Percentiles rank a stretch among this genome's conserved stretches.
Evolutionary conservation across 2,329 filamentous ascomycete species (phyloP).

Genomic region (Pestalotiopsis sp.): DNA sequence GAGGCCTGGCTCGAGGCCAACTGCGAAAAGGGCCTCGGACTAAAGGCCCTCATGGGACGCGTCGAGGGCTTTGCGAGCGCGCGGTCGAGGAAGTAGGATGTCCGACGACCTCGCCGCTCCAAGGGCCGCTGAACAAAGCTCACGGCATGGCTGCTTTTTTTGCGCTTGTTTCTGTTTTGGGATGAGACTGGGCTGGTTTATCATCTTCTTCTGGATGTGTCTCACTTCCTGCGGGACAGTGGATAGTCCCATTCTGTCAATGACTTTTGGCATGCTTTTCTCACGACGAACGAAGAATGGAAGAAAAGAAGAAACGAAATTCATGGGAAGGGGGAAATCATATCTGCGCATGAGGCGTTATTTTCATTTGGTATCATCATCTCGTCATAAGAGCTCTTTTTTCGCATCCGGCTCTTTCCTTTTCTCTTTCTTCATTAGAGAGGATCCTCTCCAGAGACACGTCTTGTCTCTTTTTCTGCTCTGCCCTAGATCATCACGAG

Average conservation of each 20-base stretch:
- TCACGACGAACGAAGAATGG: background rate
- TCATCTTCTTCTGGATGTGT: background rate
- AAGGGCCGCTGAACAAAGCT: background rate
- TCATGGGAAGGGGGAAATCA: background rate
- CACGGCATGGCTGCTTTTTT: background rate
- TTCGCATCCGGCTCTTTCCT: background rate
- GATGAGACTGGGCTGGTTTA: background rate
- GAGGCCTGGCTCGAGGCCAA: conserved; percentile 80
- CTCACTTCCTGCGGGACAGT: background rate
- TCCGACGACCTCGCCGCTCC: conserved; percentile 4
- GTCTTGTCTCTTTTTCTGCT: background rate
- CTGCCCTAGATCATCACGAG: background rate
- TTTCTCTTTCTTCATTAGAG: background rate
- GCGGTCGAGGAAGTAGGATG: conserved; percentile 19
- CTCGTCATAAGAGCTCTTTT: background rate
- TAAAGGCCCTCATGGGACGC: conserved; percentile 71
- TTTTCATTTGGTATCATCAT: background rate
- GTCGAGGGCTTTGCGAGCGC: conserved; percentile 49
- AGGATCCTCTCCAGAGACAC: background rate
- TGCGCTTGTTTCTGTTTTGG: background rate
- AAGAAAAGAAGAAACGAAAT: background rate
- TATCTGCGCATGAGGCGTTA: background rate
- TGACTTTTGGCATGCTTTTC: background rate
- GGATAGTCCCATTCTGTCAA: background rate
- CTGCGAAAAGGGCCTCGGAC: conserved; percentile 76